These are phyloP conservation scores for Calonectria crousiana DNA, from an alignment of 2,329 filamentous ascomycete species.

Conservation along the genomic window DNA sequence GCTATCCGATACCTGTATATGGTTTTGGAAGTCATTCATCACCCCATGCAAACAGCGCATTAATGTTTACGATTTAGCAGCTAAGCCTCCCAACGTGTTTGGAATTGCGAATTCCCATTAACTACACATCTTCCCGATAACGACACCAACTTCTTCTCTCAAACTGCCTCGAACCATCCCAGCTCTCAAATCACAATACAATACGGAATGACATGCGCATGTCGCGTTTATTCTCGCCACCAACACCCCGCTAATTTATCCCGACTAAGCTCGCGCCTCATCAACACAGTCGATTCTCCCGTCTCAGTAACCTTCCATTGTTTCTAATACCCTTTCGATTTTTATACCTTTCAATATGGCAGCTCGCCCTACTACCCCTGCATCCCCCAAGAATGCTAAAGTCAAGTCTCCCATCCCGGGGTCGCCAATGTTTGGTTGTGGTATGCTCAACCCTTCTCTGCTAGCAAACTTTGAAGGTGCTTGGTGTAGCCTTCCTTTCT, in stretches of 20 bases:
- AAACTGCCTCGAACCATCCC: background rate
- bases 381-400: slow-evolving; percentile 68
- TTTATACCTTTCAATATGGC: slow-evolving; percentile 53
- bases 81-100: background rate
- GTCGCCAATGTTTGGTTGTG: slow-evolving; percentile 73
- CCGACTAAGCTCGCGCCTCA: background rate
- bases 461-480: slow-evolving; percentile 12
- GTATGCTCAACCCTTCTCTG: slow-evolving; percentile 56
- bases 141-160: background rate
- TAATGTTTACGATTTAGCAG: slow-evolving; percentile 2
- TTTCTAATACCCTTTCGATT: background rate
- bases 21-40: background rate
- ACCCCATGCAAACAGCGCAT: background rate
- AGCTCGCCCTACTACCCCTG: slow-evolving; percentile 61
- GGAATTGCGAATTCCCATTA: slow-evolving; percentile 10
- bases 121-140: slow-evolving; percentile 2
- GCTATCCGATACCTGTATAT: background rate
- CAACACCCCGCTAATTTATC: background rate
- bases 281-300: background rate
- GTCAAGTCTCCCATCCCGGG: slow-evolving; percentile 71
- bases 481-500: slow-evolving; percentile 37
- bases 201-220: background rate
- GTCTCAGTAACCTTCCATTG: slow-evolving; percentile 6
- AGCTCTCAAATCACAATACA: background rate
- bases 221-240: background rate